These are phyloP conservation scores for Ustilago shanxiensis DNA, from an alignment of 1,284 basidiomycete genomes.

Conservation along the genomic window DNA sequence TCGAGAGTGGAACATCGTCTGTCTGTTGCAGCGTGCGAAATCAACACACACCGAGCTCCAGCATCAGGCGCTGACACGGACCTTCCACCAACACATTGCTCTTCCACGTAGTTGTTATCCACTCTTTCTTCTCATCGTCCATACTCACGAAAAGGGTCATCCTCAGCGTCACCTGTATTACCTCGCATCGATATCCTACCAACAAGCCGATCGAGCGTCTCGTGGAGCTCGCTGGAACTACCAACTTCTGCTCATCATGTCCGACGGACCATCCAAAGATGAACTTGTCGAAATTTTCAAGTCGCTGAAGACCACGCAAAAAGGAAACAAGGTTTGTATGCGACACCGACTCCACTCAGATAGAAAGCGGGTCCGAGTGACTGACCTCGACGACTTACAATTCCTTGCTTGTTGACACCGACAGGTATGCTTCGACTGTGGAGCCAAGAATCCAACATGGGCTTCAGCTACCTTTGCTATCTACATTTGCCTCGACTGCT, in stretches of 20 bases:
- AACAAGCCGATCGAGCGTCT: background rate
- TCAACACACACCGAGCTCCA: background rate
- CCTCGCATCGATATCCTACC: background rate
- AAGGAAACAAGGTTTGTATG: conserved; percentile 60
- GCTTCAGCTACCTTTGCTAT: conserved; percentile 95
- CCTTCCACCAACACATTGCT: background rate
- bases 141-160: too few relatives aligned
- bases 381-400: too few relatives aligned
- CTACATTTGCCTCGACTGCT: conserved; percentile 98
- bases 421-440: conserved; percentile 95
- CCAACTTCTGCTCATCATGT: conserved; percentile 33
- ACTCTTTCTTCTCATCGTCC: background rate
- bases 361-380: background rate
- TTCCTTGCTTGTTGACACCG: background rate
- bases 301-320: conserved; percentile 60
- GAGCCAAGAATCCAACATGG: conserved; percentile 97
- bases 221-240: background rate
- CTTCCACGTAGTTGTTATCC: background rate
- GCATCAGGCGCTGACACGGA: background rate
- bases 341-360: background rate
- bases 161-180: too few relatives aligned
- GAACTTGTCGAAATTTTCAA: conserved; percentile 70
- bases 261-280: conserved; percentile 64
- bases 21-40: background rate
- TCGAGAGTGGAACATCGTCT: background rate